Base-by-base conservation (phyloP, 495 filamentous ascomycete genomes). In the Penicillium tannophilum region DNA sequence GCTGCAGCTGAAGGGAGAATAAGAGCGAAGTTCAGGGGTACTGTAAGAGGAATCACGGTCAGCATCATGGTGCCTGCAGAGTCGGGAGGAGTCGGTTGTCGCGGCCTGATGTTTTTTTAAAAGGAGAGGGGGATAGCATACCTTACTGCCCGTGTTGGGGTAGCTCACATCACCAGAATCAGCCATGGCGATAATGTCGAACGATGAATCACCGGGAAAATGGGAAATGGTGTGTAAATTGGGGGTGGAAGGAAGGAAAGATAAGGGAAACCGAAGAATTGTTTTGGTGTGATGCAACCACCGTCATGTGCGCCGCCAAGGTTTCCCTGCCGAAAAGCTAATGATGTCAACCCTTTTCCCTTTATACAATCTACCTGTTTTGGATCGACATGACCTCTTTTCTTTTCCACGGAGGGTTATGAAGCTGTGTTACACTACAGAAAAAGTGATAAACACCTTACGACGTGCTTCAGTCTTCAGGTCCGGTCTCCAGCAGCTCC, bases 121-220 rank as follows among this genome's bases (percentile, higher is more conserved):
- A 52, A 39, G 8, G 33, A 19, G 39, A 6, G 14, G 19, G n/a
- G 35, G 24, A 11, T 23, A 17, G n/a, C 75, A 36, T 73, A 79
- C 77, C 77, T 79, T 73, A 79, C 77, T 68, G 60, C 70, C 72
- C 60, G 75, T 64, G 64, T 72, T 65, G 46, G 77, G 73, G 56
- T 79, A 79, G 65, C 63, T 74, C 64, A 79, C 74, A 59, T 74
- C 66, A 63, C 66, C 66, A 54, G 71, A 70, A 53, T 64, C 60
- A 54, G 71, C 65, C 70, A 72, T 74, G 51, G 54, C 52, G 62
- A 28, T 54, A 39, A 24, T 41, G 49, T 24, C 24, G 43, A 52
- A 56, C 17, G 17, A 51, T 4, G n/a, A 36, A 17, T 41, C 39
- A 41, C 39, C 14, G 46, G 54, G 44, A 52, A 46, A 12, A 52